Evolutionary conservation across 768 basidiomycete genomes (phyloP), one percentile per base, ranked within the genome.

Genomic region (Amanita rubescens): DNA sequence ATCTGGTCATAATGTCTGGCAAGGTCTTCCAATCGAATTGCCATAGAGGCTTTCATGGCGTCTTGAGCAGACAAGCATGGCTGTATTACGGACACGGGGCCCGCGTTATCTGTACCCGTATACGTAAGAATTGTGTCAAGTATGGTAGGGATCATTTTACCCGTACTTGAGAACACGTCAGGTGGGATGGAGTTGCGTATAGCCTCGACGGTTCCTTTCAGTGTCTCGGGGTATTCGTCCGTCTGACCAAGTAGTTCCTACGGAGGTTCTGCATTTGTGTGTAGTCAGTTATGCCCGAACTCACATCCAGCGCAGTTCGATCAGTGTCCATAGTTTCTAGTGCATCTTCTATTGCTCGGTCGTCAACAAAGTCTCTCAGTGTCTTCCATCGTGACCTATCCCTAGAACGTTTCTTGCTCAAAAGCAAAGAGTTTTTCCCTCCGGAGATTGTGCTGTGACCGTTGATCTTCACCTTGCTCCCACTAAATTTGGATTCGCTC

Each of bases 311-410:
- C 27, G 72, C 71, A 57, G 71, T 74, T 45, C 88, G 72, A 52
- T 90, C 87, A 52, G 71, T 75, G 60, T 93, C 90, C 45, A 92
- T 79, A 1, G 73, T 74, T 51, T 92, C 90, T 43, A 86, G 63
- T 17, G 82, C 75, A 57, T 88, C 85, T 50, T 93, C 90, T 34
- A 92, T 82, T 6, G 82, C 85, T 27, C 82, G 76, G 59, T 93
- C 90, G 59, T 91, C 87, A 33, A 91, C 87, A 65, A 93, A 92
- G 63, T 92, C 89, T 32, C 90, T 78, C 32, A 92, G 63, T 0
- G 85, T 87, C 73, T 90, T 92, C 90, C 90, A 91, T 30, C 71
- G 74, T 37, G 71, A 74, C 54, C 81, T 72, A 59, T 85, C 82
- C 22, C 62, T 53, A 61, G 51, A 57, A 68, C 53, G 60, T 68